Base-by-base conservation (phyloP, 352 stramenopile species). In the Blastocystis sp. region DNA sequence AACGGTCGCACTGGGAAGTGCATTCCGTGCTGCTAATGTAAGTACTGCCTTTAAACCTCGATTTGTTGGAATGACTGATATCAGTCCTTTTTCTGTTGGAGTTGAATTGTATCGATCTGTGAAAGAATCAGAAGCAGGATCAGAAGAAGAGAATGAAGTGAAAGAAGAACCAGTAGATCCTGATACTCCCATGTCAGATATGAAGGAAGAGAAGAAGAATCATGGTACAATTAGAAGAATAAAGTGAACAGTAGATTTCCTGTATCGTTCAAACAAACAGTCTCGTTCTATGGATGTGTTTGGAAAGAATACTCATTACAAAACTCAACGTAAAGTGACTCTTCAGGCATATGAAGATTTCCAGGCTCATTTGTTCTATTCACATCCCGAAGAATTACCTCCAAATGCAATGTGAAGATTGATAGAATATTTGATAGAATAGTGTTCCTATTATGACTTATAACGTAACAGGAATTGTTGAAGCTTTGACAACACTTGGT, bases 1-100 rank as follows among this genome's bases (percentile, higher is more conserved):
- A 90, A 94, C 94, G 57, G 97, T 98, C 93, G 95, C 95, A 6
- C 90, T 98, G 0, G 95, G 95, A 61, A 93, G 94, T 14, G 94
- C 95, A 6, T 98, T 98, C 91, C 92, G 94, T 73, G 95, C 93
- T 49, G 95, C 95, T 6, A 98, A 98, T 90, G 90, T 98, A 71
- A 96, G 91, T 63, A 98, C 94, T 58, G 93, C 94, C 58, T 98
- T 98, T 92, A 92, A 94, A 86, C 94, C 98, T 56, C 91, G 95
- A 51, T 93, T 97, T 86, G 93, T 98, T 11, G 94, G 94, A 67
- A 95, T 98, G 93, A 92, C 91, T 4, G 95, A 98, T 90, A 91
- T 97, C 67, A 93, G 91, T 56, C 90, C 93, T 29, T 97, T 96
- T 89, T 90, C 92, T 3, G 89, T 98, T 78, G 91, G 90, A 32